phyloP scores from a whole-genome alignment of 2,329 filamentous ascomycete species.

The Aspergillus chevalieri region DNA sequence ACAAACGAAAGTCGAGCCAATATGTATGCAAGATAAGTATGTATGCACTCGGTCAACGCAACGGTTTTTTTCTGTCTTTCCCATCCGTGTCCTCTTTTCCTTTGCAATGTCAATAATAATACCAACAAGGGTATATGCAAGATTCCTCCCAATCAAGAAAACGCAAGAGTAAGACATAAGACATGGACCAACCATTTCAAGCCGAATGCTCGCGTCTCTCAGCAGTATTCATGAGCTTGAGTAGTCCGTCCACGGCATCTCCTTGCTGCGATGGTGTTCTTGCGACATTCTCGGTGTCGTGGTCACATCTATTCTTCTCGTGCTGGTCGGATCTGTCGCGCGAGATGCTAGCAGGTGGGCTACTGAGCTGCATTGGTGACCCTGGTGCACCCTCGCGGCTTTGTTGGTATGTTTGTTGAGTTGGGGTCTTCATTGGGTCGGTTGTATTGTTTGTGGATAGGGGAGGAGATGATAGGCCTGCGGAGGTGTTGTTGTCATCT shows the following conservation, averaged over 20 bases:
- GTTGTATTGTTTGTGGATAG: slow-evolving; percentile 8
- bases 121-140: no score
- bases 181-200: slow-evolving; percentile 15
- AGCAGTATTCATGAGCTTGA: slow-evolving; percentile 35
- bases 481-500: neutral
- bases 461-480: slow-evolving; percentile 14
- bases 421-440: slow-evolving; percentile 17
- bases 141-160: slow-evolving; percentile 1
- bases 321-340: neutral
- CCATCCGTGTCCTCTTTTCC: no score
- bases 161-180: neutral
- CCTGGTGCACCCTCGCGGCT: slow-evolving; percentile 5
- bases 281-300: neutral
- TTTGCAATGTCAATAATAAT: no score
- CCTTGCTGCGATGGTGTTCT: slow-evolving; percentile 26
- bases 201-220: slow-evolving; percentile 20
- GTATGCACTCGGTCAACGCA: no score
- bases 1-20: no score
- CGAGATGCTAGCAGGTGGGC: slow-evolving; percentile 26
- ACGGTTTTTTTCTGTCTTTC: no score
- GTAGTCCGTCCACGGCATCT: slow-evolving; percentile 33
- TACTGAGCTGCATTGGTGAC: slow-evolving; percentile 32
- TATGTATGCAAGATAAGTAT: no score
- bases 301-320: neutral
- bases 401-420: slow-evolving; percentile 9